A percentile compares a stretch with the other conserved stretches of the same genome.
These are phyloP conservation scores for Pelargonium myrrhifolium DNA, from an alignment of 441 rosid species.

Conservation along the genomic window DNA sequence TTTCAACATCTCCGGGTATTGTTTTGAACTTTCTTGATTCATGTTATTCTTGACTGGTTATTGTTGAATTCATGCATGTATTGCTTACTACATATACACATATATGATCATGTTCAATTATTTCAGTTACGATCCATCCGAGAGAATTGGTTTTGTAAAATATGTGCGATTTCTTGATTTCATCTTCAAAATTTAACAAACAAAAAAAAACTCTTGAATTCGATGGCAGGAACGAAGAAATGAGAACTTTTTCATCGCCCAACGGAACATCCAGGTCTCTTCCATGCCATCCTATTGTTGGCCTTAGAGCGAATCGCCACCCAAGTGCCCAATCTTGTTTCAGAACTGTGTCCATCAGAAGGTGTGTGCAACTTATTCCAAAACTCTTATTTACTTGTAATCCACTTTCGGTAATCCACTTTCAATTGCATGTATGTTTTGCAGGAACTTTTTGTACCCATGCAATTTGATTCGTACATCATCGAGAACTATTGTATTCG, in stretches of 20 bases:
- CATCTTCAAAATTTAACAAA: no score
- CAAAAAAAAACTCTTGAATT: not conserved
- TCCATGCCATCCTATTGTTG: not conserved
- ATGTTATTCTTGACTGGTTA: no score
- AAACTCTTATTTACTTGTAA: not conserved
- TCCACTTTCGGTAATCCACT: not conserved
- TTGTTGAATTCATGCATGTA: no score
- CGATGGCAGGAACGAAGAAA: conserved; percentile 5
- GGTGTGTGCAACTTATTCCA: not conserved
- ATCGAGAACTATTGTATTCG: conserved; percentile 22
- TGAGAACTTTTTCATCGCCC: conserved; percentile 6
- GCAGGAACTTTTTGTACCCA: conserved; percentile 22
- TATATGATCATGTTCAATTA: not conserved
- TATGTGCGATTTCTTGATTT: no score
- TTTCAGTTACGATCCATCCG: not conserved
- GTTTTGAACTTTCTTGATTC: no score
- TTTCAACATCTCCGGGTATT: no score
- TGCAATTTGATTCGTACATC: conserved; percentile 19
- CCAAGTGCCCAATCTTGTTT: not conserved
- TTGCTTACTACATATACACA: no score
- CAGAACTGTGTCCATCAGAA: conserved; percentile 2
- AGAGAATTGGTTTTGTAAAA: not conserved
- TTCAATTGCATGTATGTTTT: conserved; percentile 1
- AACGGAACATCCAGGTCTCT: conserved; percentile 5
- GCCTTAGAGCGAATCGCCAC: not conserved